Conservation (phyloP, 2,329 filamentous ascomycete species). For the Ascochyta clinopodiicola region DNA sequence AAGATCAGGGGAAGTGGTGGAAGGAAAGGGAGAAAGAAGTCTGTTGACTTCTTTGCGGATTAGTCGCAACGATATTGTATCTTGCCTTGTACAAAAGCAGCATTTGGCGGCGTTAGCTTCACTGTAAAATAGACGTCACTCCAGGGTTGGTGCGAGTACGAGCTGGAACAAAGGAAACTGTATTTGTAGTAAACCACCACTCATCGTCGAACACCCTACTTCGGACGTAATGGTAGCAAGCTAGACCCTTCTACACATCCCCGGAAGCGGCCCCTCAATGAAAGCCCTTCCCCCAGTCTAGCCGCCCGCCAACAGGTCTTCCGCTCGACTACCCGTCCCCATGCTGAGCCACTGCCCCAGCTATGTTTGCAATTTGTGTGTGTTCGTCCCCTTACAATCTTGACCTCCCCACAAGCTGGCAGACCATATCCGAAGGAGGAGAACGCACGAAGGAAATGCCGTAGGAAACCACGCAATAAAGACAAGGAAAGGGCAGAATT, state of each 20-base stretch:
- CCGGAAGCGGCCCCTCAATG: constrained; percentile 38
- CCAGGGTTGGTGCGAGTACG: background rate
- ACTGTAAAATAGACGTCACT: constrained; percentile 3
- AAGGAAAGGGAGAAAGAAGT: constrained; percentile 49
- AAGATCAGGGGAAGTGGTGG: constrained; percentile 48
- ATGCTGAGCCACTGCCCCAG: constrained; percentile 24
- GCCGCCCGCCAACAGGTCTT: constrained; percentile 29
- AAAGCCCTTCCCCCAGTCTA: constrained; percentile 22
- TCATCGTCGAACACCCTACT: constrained; percentile 10
- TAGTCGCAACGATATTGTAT: background rate
- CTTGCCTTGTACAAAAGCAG: background rate
- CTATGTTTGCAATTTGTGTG: constrained; percentile 44
- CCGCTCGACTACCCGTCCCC: constrained; percentile 30
- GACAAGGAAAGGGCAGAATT: constrained; percentile 41
- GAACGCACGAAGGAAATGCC: constrained; percentile 40
- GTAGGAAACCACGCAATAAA: constrained; percentile 28
- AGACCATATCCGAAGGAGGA: constrained; percentile 49
- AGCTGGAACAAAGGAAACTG: constrained; percentile 16
- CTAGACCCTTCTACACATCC: constrained; percentile 32
- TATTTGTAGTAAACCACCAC: constrained; percentile 22
- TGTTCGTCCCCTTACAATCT: constrained; percentile 47
- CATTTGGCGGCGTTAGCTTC: background rate
- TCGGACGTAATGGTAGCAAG: constrained; percentile 35
- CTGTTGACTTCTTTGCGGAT: constrained; percentile 24
- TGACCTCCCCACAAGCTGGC: constrained; percentile 52